phyloP scores from a whole-genome alignment of 2,329 filamentous ascomycete genomes.

The Pyricularia grisea region DNA sequence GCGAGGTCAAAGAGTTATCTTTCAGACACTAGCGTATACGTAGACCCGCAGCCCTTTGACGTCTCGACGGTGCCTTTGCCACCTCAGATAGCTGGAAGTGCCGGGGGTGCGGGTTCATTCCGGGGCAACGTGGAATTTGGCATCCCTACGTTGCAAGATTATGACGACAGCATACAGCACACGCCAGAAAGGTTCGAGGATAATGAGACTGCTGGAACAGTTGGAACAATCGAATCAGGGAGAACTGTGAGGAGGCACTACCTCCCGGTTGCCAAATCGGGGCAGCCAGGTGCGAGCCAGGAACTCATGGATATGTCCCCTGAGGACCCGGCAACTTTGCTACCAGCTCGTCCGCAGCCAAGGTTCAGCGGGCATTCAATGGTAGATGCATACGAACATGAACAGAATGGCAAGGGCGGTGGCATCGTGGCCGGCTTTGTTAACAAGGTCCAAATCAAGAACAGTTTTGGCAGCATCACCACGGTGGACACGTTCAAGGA shows the following conservation, averaged over 20 bases:
- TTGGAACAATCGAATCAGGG: neutral
- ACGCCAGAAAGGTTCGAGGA: slow-evolving; percentile 10
- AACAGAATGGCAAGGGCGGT: neutral
- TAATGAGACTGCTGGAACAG: neutral
- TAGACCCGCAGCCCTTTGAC: slow-evolving; percentile 8
- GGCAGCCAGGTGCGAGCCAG: neutral
- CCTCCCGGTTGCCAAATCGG: neutral
- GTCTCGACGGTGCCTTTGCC: slow-evolving; percentile 10
- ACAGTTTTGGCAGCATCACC: neutral
- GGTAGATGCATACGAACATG: neutral
- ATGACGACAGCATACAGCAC: slow-evolving; percentile 13
- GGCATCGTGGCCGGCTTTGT: neutral
- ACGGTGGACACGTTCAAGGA: neutral
- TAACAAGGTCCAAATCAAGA: slow-evolving; percentile 5
- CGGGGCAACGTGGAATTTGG: slow-evolving; percentile 18
- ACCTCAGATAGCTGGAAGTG: slow-evolving; percentile 7
- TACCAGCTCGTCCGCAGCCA: neutral
- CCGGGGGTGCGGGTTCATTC: slow-evolving; percentile 14
- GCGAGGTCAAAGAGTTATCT: slow-evolving; percentile 12
- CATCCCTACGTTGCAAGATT: slow-evolving; percentile 14
- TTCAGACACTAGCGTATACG: slow-evolving; percentile 15
- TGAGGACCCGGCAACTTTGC: neutral
- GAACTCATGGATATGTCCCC: neutral
- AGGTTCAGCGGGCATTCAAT: neutral
- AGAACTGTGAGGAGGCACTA: neutral